Conservation (phyloP, 1,284 basidiomycete species). For the Trametes sp. region DNA sequence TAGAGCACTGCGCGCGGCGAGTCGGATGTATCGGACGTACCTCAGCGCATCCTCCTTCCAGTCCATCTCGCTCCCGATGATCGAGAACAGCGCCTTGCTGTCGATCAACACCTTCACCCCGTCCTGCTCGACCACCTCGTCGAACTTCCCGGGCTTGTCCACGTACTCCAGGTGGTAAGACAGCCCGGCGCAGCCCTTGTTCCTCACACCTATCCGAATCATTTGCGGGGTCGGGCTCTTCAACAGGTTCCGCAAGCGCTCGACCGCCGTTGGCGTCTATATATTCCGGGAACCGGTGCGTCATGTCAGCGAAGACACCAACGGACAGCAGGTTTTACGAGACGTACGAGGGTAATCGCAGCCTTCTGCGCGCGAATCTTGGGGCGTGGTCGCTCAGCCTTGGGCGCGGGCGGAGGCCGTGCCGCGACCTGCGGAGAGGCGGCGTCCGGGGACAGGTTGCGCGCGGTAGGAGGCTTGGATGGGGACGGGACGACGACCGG, state of each 20-base stretch:
- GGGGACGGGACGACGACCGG: constrained; percentile 51
- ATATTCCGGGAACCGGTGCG: constrained; percentile 13
- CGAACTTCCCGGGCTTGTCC: constrained; percentile 89
- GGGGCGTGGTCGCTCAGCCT: constrained; percentile 67
- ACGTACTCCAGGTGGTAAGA: constrained; percentile 99
- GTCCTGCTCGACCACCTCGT: constrained; percentile 97
- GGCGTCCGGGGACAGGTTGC: constrained; percentile 59
- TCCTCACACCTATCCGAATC: constrained; percentile 94
- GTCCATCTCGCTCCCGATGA: constrained; percentile 99
- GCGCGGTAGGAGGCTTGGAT: constrained; percentile 45
- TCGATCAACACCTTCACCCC: constrained; percentile 95
- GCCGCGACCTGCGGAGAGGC: constrained; percentile 75
- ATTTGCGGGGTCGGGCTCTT: constrained; percentile 87
- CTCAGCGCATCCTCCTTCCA: constrained; percentile 95
- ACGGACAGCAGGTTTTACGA: background rate
- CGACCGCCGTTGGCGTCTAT: constrained; percentile 86
- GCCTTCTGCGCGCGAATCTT: constrained; percentile 81
- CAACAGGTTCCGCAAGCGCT: constrained; percentile 74
- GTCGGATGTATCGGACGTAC: constrained; percentile 47
- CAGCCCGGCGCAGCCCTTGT: constrained; percentile 99
- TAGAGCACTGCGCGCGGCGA: too few species aligned
- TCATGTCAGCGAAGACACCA: constrained; percentile 1
- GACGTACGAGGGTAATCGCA: constrained; percentile 81
- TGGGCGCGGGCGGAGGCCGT: constrained; percentile 72
- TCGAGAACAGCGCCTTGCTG: constrained; percentile 96